Conservation (phyloP, 441 rosid species). For the Arabidopsis hybrid region DNA sequence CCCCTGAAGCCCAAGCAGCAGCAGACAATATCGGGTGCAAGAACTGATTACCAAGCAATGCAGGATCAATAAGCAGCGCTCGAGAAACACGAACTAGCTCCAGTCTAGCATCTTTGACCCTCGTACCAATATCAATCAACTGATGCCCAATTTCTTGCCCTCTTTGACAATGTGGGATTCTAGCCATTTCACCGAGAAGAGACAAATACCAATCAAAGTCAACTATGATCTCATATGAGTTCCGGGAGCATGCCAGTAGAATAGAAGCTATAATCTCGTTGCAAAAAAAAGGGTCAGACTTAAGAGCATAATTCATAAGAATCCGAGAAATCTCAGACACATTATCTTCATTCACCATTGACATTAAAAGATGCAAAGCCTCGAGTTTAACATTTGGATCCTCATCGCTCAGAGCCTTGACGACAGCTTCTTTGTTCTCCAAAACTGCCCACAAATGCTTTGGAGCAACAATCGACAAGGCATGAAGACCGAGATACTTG, state of each 20-base stretch:
- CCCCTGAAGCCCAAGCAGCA: constrained; percentile 92
- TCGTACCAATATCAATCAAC: constrained; percentile 77
- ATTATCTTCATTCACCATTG: constrained; percentile 83
- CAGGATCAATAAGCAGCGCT: constrained; percentile 87
- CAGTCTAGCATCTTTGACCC: constrained; percentile 89
- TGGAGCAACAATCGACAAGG: constrained; percentile 65
- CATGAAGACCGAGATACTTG: constrained; percentile 91
- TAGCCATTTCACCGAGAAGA: constrained; percentile 88
- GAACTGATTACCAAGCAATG: constrained; percentile 83
- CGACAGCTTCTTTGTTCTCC: constrained; percentile 86
- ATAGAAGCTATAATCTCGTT: constrained; percentile 85
- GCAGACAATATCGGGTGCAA: constrained; percentile 79
- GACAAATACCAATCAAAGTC: constrained; percentile 94
- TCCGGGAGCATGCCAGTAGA: constrained; percentile 68
- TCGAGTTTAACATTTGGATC: constrained; percentile 82
- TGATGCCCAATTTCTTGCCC: constrained; percentile 88
- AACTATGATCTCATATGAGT: constrained; percentile 71
- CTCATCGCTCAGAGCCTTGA: constrained; percentile 80
- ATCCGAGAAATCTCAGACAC: constrained; percentile 76
- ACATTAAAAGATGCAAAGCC: constrained; percentile 82
- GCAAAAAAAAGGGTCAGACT: constrained; percentile 87
- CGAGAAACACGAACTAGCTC: constrained; percentile 78
- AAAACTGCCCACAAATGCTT: constrained; percentile 81
- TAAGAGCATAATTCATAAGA: constrained; percentile 79
- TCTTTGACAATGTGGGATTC: constrained; percentile 82